phyloP scores from a whole-genome alignment of 2,329 filamentous ascomycete genomes.

The Venturia pyrina region DNA sequence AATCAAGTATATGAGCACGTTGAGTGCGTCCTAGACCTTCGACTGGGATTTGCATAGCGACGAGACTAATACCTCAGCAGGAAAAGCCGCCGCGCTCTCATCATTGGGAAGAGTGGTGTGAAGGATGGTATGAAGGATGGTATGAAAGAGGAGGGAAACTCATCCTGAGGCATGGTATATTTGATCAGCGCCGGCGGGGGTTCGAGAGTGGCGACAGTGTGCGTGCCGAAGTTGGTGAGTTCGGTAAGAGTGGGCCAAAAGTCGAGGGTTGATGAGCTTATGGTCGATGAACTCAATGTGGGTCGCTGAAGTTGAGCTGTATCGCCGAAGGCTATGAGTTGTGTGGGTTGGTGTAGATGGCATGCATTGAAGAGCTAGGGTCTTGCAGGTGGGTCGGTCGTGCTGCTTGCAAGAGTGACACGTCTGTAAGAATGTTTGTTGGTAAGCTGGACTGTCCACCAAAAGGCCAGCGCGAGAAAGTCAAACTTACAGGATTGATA shows the following conservation, averaged over 20 bases:
- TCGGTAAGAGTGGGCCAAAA: background rate
- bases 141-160: background rate
- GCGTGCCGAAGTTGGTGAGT: background rate
- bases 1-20: background rate
- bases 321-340: too few relatives aligned
- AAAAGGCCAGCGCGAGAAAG: background rate
- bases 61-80: background rate
- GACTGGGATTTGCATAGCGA: background rate
- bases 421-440: background rate
- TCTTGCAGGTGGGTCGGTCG: background rate
- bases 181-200: background rate
- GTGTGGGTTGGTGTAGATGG: background rate
- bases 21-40: background rate
- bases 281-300: background rate
- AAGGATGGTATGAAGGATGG: background rate
- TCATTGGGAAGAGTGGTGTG: background rate
- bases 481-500: background rate
- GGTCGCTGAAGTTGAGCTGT: background rate
- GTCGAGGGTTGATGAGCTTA: background rate
- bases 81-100: background rate
- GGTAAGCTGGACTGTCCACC: background rate
- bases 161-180: background rate
- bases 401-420: background rate
- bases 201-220: background rate
- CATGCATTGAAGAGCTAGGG: background rate